A percentile compares a stretch with the other conserved stretches of the same genome.
phyloP scores from a whole-genome alignment of 495 filamentous ascomycete genomes.

The Penicillium canescens region DNA sequence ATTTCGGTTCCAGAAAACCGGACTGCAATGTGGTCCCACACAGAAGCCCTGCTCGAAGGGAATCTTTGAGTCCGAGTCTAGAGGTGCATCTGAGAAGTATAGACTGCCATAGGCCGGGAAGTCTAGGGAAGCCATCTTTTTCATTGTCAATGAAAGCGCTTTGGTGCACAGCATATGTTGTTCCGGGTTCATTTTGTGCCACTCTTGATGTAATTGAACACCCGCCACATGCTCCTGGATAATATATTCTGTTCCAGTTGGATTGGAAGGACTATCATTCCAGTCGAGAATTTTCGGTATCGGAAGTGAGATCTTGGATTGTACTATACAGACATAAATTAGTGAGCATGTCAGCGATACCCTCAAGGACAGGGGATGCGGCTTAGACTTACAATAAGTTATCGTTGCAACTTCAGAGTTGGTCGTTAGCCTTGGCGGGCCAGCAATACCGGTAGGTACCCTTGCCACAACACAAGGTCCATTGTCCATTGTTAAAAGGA shows the following conservation, averaged over 20 bases:
- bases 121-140: constrained; percentile 36
- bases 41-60: too few relatives aligned
- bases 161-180: constrained; percentile 41
- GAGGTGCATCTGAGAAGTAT: too few relatives aligned
- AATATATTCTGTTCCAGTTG: constrained; percentile 44
- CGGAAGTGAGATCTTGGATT: constrained; percentile 33
- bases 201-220: constrained; percentile 36
- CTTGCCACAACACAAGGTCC: constrained; percentile 36
- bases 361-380: neutral
- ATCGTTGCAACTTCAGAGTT: constrained; percentile 51
- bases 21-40: too few relatives aligned
- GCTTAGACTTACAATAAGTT: constrained; percentile 34
- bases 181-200: constrained; percentile 36
- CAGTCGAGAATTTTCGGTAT: constrained; percentile 45
- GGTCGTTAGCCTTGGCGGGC: constrained; percentile 37
- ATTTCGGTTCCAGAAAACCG: too few relatives aligned
- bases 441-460: constrained; percentile 37
- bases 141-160: constrained; percentile 25
- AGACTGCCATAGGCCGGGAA: too few relatives aligned
- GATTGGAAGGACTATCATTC: constrained; percentile 38
- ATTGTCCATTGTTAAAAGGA: constrained; percentile 37
- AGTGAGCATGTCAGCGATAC: too few relatives aligned
- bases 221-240: constrained; percentile 43
- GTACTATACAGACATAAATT: constrained; percentile 27
- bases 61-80: too few relatives aligned